Conservation (phyloP, 352 stramenopile species). For the Pythium brassicae region DNA sequence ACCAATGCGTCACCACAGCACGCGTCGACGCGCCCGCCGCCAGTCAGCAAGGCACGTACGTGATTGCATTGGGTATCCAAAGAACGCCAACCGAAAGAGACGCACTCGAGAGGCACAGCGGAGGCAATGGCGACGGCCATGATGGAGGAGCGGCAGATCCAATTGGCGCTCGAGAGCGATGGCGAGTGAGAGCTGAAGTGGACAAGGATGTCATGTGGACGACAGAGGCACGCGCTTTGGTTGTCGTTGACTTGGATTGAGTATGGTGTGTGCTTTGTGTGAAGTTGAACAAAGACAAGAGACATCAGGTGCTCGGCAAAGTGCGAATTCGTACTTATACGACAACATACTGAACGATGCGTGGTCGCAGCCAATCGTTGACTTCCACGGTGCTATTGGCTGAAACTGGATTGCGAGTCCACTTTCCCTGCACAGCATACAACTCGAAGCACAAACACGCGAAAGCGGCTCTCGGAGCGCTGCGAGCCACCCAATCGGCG, state of each 20-base stretch:
- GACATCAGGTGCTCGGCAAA: too few relatives aligned
- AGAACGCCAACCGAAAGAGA: too few relatives aligned
- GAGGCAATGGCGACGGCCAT: conserved; percentile 2
- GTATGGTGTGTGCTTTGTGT: background rate
- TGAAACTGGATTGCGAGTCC: background rate
- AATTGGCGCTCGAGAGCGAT: background rate
- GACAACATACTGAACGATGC: background rate
- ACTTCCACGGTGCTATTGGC: background rate
- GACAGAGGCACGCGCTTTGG: background rate
- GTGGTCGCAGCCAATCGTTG: too few relatives aligned
- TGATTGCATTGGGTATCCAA: too few relatives aligned
- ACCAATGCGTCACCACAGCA: background rate
- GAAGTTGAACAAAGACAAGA: too few relatives aligned
- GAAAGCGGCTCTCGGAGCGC: conserved; percentile 16
- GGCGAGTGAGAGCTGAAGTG: background rate
- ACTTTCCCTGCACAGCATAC: background rate
- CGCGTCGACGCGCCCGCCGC: background rate
- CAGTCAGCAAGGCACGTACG: background rate
- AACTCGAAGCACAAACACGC: background rate
- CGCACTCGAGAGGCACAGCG: conserved; percentile 10
- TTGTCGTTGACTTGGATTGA: background rate
- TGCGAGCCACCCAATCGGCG: conserved; percentile 32
- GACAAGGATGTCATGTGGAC: background rate
- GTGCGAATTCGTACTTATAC: background rate
- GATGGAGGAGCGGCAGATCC: background rate